A percentile compares a stretch with the other conserved stretches of the same genome.
Conservation (phyloP, 2,329 filamentous ascomycete genomes). For the Kalaharituber pfeilii region DNA sequence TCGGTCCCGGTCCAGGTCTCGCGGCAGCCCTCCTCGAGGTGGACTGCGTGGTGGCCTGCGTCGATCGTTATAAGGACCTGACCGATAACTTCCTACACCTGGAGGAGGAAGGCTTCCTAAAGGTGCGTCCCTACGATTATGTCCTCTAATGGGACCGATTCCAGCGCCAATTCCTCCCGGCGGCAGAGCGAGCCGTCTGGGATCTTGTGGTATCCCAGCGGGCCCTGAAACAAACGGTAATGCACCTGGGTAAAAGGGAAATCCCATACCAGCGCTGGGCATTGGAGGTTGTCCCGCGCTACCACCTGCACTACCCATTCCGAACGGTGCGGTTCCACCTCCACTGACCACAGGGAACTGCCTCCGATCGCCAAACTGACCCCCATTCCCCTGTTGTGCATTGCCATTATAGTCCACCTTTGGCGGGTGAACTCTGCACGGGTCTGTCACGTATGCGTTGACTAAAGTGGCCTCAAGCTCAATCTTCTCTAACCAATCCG, state of each 20-base stretch:
- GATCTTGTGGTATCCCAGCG: slow-evolving; percentile 1
- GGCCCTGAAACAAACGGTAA: background rate
- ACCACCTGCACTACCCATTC: slow-evolving; percentile 23
- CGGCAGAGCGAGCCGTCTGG: slow-evolving; percentile 8
- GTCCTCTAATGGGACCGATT: slow-evolving; percentile 2
- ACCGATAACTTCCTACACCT: background rate
- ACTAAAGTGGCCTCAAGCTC: slow-evolving; percentile 78
- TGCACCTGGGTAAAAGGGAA: background rate
- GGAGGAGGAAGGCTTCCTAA: background rate
- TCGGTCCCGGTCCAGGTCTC: slow-evolving; percentile 7
- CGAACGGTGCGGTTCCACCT: slow-evolving; percentile 14
- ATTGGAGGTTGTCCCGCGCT: background rate
- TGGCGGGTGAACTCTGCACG: slow-evolving; percentile 78
- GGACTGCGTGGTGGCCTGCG: background rate
- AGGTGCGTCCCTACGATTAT: background rate
- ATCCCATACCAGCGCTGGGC: background rate
- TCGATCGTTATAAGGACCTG: background rate
- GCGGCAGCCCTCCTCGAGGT: background rate
- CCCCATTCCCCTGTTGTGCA: slow-evolving; percentile 31
- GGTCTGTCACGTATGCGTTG: slow-evolving; percentile 87
- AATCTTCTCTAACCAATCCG: slow-evolving; percentile 66
- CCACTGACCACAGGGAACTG: background rate
- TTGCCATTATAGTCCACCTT: slow-evolving; percentile 48
- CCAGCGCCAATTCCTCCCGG: slow-evolving; percentile 7
- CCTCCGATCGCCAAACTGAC: slow-evolving; percentile 35